A percentile compares a stretch with the other conserved stretches of the same genome.
Evolutionary conservation across 345 rosid genomes (phyloP).

Genomic region (Limnanthes douglasii): DNA sequence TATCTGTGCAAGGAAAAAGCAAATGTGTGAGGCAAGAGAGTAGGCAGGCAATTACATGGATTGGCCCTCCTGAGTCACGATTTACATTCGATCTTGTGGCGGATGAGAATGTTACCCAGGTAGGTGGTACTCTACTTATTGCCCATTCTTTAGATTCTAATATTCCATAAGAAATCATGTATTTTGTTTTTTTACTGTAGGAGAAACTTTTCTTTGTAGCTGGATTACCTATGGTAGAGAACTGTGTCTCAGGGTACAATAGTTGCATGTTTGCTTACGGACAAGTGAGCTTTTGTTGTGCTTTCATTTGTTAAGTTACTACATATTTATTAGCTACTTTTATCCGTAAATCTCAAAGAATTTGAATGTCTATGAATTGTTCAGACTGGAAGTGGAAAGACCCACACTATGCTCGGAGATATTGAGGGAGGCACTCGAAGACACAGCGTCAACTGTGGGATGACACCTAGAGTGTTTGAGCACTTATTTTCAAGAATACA

Average conservation of each 20-base stretch:
- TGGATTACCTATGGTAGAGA: conserved; percentile 96
- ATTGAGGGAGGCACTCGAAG: conserved; percentile 92
- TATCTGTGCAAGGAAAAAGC: conserved; percentile 58
- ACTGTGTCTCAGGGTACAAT: conserved; percentile 90
- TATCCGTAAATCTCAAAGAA: neutral
- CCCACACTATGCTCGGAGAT: conserved; percentile 99
- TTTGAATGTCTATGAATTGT: conserved; percentile 9
- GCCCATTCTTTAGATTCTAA: neutral
- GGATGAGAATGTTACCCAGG: conserved; percentile 85
- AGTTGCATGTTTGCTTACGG: conserved; percentile 99
- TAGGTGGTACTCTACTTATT: neutral
- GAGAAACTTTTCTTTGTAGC: conserved; percentile 84
- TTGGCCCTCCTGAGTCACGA: conserved; percentile 79
- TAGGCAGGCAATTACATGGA: conserved; percentile 76
- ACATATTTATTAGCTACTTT: neutral
- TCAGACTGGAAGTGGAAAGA: conserved; percentile 99
- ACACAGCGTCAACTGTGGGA: conserved; percentile 89
- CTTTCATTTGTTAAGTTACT: neutral
- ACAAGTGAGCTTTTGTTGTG: conserved; percentile 36
- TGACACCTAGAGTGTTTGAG: conserved; percentile 96
- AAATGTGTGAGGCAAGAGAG: conserved; percentile 87
- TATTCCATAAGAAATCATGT: conserved; percentile 1
- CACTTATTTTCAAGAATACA: conserved; percentile 79
- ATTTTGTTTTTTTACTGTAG: conserved; percentile 18
- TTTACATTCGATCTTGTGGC: conserved; percentile 93